phyloP scores from a whole-genome alignment of 306 rosid species.

The Lathyrus oleraceus region DNA sequence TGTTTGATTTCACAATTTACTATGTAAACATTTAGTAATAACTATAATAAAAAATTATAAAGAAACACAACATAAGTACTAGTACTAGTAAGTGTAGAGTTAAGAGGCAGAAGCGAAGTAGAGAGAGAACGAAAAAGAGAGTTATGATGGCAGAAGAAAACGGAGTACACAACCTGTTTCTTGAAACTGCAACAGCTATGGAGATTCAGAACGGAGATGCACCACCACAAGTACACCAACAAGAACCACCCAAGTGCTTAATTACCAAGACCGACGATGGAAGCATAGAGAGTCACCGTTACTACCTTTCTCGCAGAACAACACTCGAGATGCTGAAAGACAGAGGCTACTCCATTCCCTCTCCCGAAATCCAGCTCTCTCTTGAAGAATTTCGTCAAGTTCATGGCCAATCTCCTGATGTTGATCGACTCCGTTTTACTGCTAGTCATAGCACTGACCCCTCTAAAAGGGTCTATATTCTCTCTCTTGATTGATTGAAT shows the following conservation, averaged over 20 bases:
- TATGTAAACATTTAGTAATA: no score
- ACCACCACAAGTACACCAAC: not conserved
- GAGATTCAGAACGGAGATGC: not conserved
- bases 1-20: no score
- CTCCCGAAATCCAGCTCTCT: slow-evolving; percentile 55
- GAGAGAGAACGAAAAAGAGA: not conserved
- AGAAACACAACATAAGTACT: no score
- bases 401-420: slow-evolving; percentile 54
- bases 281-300: slow-evolving; percentile 65
- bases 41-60: no score
- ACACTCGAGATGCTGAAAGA: slow-evolving; percentile 81
- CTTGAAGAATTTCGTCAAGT: slow-evolving; percentile 65
- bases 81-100: not conserved
- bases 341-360: slow-evolving; percentile 68
- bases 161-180: not conserved
- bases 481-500: not conserved
- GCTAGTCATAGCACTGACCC: slow-evolving; percentile 62
- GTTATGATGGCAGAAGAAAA: not conserved
- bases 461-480: slow-evolving; percentile 52
- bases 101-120: not conserved
- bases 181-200: not conserved
- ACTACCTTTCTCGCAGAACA: slow-evolving; percentile 72
- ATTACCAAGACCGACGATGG: slow-evolving; percentile 57
- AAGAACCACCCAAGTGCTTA: slow-evolving; percentile 45
- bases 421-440: slow-evolving; percentile 73